Conservation (phyloP, 2,329 filamentous ascomycete species). For the Fusarium penzigii region DNA sequence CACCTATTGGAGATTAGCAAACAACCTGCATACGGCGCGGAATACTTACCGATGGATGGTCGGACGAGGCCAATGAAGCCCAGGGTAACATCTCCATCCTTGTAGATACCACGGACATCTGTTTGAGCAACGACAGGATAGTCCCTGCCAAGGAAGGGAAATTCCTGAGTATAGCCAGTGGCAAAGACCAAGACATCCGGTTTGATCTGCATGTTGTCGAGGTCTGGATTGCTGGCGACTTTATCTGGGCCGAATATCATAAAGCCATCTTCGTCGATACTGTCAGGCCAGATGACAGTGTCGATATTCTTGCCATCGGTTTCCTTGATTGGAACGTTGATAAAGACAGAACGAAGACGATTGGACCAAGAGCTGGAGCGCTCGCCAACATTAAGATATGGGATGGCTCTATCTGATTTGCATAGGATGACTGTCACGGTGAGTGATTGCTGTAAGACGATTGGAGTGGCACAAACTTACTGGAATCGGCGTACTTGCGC, state of each 20-base stretch:
- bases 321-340: conserved; percentile 42
- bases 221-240: conserved; percentile 27
- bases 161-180: conserved; percentile 47
- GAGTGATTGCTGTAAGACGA: conserved; percentile 1
- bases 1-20: conserved; percentile 28
- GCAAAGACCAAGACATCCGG: conserved; percentile 49
- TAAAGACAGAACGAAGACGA: conserved; percentile 37
- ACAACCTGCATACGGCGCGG: rapidly evolving
- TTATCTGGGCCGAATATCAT: conserved; percentile 38
- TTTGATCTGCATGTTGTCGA: conserved; percentile 30
- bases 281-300: conserved; percentile 44
- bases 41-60: conserved; percentile 40
- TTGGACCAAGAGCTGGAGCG: conserved; percentile 36
- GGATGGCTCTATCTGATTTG: conserved; percentile 45
- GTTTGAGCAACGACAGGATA: conserved; percentile 49
- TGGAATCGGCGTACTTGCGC: conserved; percentile 38
- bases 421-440: conserved; percentile 41
- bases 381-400: conserved; percentile 43
- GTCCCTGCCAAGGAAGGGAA: conserved; percentile 40
- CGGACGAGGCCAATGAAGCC: conserved; percentile 51
- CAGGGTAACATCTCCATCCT: conserved; percentile 37
- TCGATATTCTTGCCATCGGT: conserved; percentile 44
- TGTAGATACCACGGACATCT: conserved; percentile 56
- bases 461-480: conserved; percentile 19
- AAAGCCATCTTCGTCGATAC: conserved; percentile 38